phyloP scores from a whole-genome alignment of 75 land plant species.

The Gnetum montanum region DNA sequence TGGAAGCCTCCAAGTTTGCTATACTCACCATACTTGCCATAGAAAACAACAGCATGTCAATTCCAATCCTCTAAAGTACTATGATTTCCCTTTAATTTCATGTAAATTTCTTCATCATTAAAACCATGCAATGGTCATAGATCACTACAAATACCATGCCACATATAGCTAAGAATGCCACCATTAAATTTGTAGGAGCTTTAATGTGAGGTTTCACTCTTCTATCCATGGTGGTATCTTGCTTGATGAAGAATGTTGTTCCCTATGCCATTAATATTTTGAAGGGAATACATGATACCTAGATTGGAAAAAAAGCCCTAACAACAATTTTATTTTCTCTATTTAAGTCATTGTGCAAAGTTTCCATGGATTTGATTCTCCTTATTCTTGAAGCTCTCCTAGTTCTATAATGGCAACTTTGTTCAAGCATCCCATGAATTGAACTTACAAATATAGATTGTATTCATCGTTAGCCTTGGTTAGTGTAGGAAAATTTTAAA shows the following conservation, averaged over 20 bases:
- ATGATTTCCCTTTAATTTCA: background rate
- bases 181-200: background rate
- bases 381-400: background rate
- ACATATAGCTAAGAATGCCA: background rate
- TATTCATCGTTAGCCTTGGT: no score
- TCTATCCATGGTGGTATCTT: background rate
- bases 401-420: background rate
- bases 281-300: conserved; percentile 13
- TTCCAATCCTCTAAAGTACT: background rate
- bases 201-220: background rate
- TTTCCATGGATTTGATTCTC: conserved; percentile 15
- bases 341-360: conserved; percentile 38
- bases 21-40: background rate
- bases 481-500: no score
- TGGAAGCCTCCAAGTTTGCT: no score
- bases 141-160: background rate
- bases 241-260: conserved; percentile 5
- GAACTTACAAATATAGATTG: no score
- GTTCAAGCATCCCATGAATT: no score
- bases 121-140: background rate
- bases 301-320: conserved; percentile 32
- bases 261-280: conserved; percentile 3
- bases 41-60: background rate
- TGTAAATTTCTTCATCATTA: background rate
- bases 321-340: conserved; percentile 29